Base-by-base conservation (phyloP, 768 basidiomycete species). In the Collybia sp. region DNA sequence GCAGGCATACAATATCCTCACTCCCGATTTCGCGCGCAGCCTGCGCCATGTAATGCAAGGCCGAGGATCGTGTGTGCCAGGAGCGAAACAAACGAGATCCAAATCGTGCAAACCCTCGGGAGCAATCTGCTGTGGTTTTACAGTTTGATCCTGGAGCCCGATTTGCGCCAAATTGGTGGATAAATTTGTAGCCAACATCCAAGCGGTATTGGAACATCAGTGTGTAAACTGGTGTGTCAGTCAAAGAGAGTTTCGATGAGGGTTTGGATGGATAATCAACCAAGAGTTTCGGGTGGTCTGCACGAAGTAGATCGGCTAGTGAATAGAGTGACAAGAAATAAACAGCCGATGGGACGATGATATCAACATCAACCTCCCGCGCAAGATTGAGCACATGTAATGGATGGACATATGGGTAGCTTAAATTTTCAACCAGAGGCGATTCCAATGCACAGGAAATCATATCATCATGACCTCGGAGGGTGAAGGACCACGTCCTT, bases 311-410 rank as follows among this genome's bases (percentile, higher is more conserved):
- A 46, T 76, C 75, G 34, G 65, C 57, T 30, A 82, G 63, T 5
- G 71, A 70, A 51, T 82, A 81, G 11, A 80, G 56, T 19, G 79
- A 79, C n/a, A 81, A 68, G 59, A 80, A 80, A 52, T 80, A 82
- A 10, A 80, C 45, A 8, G 70, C 73, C 8, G 77, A 71, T 2
- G 79, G 79, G 31, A 79, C 46, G 40, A 80, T 50, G 42, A 77
- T 58, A 18, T 58, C 62, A 13, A 73, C 62, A 53, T 80, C 67
- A 12, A 68, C 69, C 55, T 79, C 76, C 40, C 71, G 66, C 12
- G 78, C 77, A 34, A 81, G 71, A 46, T 79, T 77, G 43, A 82
- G 69, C 30, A 80, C 71, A 52, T 77, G 76, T 19, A 83, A 49
- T 8, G 80, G 80, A 53, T 83, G 80, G 20, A 75, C 75, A 48